These are phyloP conservation scores for Mollisiaceae sp. DNA, from an alignment of 2,329 filamentous ascomycete genomes.

Conservation along the genomic window DNA sequence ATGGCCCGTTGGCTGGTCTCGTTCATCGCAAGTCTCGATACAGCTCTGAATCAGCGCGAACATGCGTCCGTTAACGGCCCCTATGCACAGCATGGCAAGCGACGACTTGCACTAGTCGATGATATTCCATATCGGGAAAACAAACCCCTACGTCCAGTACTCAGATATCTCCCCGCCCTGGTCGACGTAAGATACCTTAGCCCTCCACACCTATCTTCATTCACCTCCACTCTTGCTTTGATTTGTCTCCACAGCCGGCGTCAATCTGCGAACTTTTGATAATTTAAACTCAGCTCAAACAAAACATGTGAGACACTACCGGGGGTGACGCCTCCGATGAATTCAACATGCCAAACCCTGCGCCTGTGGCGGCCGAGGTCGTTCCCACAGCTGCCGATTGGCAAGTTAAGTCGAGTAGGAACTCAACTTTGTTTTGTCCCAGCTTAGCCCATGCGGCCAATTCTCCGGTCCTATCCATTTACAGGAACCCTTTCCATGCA, in stretches of 20 bases:
- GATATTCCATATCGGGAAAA: slow-evolving; percentile 42
- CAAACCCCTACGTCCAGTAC: slow-evolving; percentile 33
- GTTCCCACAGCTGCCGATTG: slow-evolving; percentile 31
- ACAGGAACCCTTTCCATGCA: slow-evolving; percentile 50
- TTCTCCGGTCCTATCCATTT: slow-evolving; percentile 44
- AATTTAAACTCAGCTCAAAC: slow-evolving; percentile 32
- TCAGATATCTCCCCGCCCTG: slow-evolving; percentile 35
- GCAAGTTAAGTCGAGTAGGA: slow-evolving; percentile 27
- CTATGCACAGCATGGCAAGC: slow-evolving; percentile 27
- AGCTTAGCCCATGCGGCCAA: slow-evolving; percentile 22
- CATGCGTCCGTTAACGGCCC: slow-evolving; percentile 40
- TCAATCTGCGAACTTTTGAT: slow-evolving; percentile 31
- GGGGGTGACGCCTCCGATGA: slow-evolving; percentile 26
- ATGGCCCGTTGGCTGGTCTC: slow-evolving; percentile 14
- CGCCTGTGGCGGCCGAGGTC: slow-evolving; percentile 29
- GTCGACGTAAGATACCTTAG: slow-evolving; percentile 37
- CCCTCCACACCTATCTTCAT: slow-evolving; percentile 40
- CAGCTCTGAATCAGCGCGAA: slow-evolving; percentile 21
- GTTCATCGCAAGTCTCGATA: slow-evolving; percentile 23
- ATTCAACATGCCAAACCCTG: slow-evolving; percentile 21
- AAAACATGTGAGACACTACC: slow-evolving; percentile 32
- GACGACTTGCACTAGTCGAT: slow-evolving; percentile 28
- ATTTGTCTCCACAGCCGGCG: slow-evolving; percentile 39
- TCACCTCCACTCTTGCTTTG: slow-evolving; percentile 41
- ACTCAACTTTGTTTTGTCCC: slow-evolving; percentile 25